Evolutionary conservation across 2,329 filamentous ascomycete species (phyloP).

Genomic region (Tothia fuscella): DNA sequence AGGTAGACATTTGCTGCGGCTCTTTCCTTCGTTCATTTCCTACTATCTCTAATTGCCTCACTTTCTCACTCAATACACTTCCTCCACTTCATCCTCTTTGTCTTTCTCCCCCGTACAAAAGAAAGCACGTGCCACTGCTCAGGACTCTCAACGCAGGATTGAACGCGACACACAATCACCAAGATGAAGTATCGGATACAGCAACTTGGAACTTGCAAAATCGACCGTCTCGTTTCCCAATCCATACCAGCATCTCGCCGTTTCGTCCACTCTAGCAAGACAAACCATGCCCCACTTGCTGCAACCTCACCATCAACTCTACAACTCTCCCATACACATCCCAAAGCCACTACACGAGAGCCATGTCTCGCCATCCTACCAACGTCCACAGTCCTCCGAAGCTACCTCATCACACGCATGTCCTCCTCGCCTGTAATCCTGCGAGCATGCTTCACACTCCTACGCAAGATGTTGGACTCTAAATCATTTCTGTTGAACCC

Average conservation of each 20-base stretch:
- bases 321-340: background rate
- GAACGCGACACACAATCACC: background rate
- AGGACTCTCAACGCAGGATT: too few relatives aligned
- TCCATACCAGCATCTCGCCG: background rate
- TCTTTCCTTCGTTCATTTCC: too few relatives aligned
- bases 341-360: background rate
- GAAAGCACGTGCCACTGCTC: too few relatives aligned
- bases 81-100: too few relatives aligned
- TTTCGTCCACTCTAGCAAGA: background rate
- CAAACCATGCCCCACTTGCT: background rate
- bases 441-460: conserved; percentile 53
- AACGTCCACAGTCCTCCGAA: conserved; percentile 53
- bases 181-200: conserved; percentile 1
- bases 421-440: conserved; percentile 62
- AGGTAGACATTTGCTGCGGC: too few relatives aligned
- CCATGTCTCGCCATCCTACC: conserved; percentile 52
- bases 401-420: conserved; percentile 55
- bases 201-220: background rate
- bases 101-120: too few relatives aligned
- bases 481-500: conserved; percentile 55
- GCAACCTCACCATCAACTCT: background rate
- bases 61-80: too few relatives aligned
- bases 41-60: too few relatives aligned
- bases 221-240: background rate
- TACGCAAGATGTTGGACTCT: conserved; percentile 59